Base-by-base conservation (phyloP, 2,329 filamentous ascomycete genomes). In the Penicillium sp. region DNA sequence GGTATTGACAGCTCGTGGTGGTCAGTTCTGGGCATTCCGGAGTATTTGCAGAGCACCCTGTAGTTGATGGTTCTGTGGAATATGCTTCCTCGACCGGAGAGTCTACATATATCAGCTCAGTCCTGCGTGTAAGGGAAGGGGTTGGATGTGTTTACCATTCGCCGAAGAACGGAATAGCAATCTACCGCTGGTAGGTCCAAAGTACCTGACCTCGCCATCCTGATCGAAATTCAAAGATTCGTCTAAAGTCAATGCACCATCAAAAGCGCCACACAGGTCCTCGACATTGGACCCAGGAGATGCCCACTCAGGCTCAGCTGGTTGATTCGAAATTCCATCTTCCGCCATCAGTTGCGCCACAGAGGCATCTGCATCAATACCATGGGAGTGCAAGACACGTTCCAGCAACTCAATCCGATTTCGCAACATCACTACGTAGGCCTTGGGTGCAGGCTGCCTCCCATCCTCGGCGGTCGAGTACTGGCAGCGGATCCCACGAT, bases 121-220 rank as follows among this genome's bases (percentile, higher is more conserved):
- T 27, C 27, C 27, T 13, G 30, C 7, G n/a, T 12, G 23, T 20
- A 9, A 24, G 10, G 1, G 15, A 33, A 13, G 8, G 10, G 27
- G 15, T 7, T 33, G n/a, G n/a, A 7, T 33, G 17, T 33, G 29
- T 26, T 50, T 18, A 55, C 58, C 49, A 21, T 58, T 58, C 21
- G 29, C 23, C 8, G 55, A 47, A 21, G 54, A 55, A 20, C 55
- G 56, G 34, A 74, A 72, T 9, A 68, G 60, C 3, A 73, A 58
- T 2, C 70, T 63, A 1, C 71, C 72, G 50, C 71, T 75, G 0
- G 70, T 66, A 1, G 68, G 62, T 0, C 72, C 71, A 50, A 73
- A 74, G 42, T 71, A 75, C 1, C 67, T 56, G 39, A 66, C 60
- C 43, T 74, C 70, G 0, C 64, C 64, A 30, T 73, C 69, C 20